Evolutionary conservation across 345 rosid genomes (phyloP).

Genomic region (Punica granatum): DNA sequence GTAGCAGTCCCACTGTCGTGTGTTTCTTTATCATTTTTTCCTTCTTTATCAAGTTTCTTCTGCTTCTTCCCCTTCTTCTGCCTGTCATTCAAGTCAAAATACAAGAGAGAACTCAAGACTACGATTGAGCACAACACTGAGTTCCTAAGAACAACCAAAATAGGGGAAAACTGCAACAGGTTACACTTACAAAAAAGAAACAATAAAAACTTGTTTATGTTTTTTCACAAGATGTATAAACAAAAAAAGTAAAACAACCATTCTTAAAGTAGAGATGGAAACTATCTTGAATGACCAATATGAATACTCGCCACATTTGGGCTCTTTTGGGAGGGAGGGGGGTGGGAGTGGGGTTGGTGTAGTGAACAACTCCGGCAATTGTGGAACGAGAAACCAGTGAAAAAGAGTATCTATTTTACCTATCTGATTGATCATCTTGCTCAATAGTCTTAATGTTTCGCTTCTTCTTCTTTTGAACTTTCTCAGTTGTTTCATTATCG

Average conservation of each 20-base stretch:
- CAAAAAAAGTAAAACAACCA: neutral
- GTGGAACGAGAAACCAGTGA: neutral
- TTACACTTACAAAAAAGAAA: neutral
- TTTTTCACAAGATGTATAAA: neutral
- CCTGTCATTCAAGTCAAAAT: slow-evolving; percentile 23
- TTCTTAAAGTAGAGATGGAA: neutral
- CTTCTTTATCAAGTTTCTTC: slow-evolving; percentile 32
- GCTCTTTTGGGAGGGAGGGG: too few species aligned
- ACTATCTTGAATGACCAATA: neutral
- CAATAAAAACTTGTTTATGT: neutral
- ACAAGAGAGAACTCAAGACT: neutral
- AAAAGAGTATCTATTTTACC: slow-evolving; percentile 28
- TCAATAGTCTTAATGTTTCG: slow-evolving; percentile 53
- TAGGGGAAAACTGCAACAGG: neutral
- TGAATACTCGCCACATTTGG: neutral
- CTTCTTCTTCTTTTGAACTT: slow-evolving; percentile 32
- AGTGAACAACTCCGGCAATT: too few species aligned
- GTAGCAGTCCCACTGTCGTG: slow-evolving; percentile 14
- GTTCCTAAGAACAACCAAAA: neutral
- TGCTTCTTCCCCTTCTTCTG: slow-evolving; percentile 55
- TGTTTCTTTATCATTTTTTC: slow-evolving; percentile 15
- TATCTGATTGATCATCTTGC: slow-evolving; percentile 45
- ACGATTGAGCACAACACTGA: neutral
- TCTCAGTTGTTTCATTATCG: slow-evolving; percentile 18
- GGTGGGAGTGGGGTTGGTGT: too few species aligned